Conservation (phyloP, 805 yeast species). For the Schizosaccharomyces cryophilus region DNA sequence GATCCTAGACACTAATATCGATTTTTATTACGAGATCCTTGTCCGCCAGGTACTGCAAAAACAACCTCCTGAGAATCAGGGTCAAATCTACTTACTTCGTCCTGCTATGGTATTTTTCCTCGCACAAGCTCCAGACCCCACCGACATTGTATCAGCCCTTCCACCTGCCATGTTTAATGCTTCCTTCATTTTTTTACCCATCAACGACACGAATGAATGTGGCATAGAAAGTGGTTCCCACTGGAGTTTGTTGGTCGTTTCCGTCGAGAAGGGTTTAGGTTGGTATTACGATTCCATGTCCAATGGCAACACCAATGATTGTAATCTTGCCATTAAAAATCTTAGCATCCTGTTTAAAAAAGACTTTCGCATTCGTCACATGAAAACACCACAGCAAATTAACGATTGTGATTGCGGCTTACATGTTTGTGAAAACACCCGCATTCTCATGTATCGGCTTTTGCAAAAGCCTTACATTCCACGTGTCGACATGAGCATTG, state of each 20-base stretch:
- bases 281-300: constrained; percentile 37
- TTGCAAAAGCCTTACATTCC: not conserved
- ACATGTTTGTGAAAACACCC: constrained; percentile 9
- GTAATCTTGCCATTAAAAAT: constrained; percentile 15
- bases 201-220: constrained; percentile 39
- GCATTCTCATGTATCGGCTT: constrained; percentile 1
- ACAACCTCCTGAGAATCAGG: not conserved
- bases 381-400: constrained; percentile 5
- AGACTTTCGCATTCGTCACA: not conserved
- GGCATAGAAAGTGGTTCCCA: constrained; percentile 45
- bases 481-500: not conserved
- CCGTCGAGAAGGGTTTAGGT: constrained; percentile 23
- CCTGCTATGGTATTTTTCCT: constrained; percentile 46
- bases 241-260: constrained; percentile 43
- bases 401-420: constrained; percentile 11
- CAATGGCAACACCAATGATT: constrained; percentile 19
- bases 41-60: not conserved
- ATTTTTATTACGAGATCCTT: not conserved
- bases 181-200: constrained; percentile 36
- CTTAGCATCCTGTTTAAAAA: constrained; percentile 10
- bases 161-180: constrained; percentile 21
- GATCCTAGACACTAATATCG: constrained; percentile 1
- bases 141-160: constrained; percentile 13
- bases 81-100: constrained; percentile 15
- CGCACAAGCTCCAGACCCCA: constrained; percentile 16